Evolutionary conservation across 208 protist species (phyloP), one percentile per base, ranked within the genome.

Genomic region (Leishmania gerbilli): DNA sequence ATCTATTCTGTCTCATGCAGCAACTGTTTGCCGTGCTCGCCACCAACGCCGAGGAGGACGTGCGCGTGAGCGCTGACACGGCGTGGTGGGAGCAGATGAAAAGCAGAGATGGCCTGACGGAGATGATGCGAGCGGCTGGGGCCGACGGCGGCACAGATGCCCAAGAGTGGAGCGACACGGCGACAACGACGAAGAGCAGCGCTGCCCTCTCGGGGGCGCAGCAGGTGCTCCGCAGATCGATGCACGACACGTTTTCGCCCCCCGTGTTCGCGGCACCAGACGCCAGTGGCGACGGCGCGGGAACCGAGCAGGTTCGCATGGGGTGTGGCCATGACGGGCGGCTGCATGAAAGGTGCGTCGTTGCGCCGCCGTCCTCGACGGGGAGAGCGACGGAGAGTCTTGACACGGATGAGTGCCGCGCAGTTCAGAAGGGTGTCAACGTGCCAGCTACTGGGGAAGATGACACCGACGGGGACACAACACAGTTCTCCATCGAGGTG

Each of bases 1-100:
- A 97, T 71, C 72, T 96, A 19, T 88, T 96, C 76, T 82, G 88
- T 27, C 81, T 96, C 68, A 77, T 90, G 17, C 82, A 94, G 82
- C 89, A 95, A 68, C 84, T 95, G 2, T 96, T 97, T 67, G 87
- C 87, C 1, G 77, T 93, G 1, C 88, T 97, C 42, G 91, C 90
- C 4, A 93, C 91, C 5, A 87, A 88, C 47, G 91, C 92, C 1
- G 94, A 97, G 79, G 88, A 93, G 60, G 82, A 87, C 2, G 80
- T 87, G 40, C 86, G 85, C 0, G 81, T 83, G 49, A 88, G 84
- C 56, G 67, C 75, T 11, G 88, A 89, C 58, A 79, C 76, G 40
- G 82, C 77, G 45, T 82, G 77, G 71, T 87, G 79, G 86, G 78
- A 89, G 78, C 71, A 77, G 37, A 60, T 79, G 75, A 42, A 60